Evolutionary conservation across 1,284 basidiomycete species (phyloP).

Genomic region (Trichosporon ovoides): DNA sequence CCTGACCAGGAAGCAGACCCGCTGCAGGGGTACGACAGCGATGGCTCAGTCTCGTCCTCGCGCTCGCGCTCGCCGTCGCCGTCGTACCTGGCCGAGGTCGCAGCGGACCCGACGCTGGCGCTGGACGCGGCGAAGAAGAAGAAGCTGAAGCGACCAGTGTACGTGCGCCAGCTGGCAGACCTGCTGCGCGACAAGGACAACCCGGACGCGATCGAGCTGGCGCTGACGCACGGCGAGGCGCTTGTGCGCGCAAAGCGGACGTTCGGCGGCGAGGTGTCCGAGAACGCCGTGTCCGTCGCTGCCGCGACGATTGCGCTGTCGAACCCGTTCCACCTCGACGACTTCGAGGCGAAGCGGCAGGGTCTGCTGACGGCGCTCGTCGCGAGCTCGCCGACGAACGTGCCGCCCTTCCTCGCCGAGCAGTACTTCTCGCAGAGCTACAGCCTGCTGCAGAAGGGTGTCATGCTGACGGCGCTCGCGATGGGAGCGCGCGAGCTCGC

Average conservation of each 20-base stretch:
- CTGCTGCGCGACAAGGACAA: slow-evolving; percentile 66
- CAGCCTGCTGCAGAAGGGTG: slow-evolving; percentile 73
- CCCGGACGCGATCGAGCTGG: slow-evolving; percentile 71
- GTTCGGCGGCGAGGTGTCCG: slow-evolving; percentile 69
- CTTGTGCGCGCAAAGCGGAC: slow-evolving; percentile 71
- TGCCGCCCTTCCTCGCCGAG: slow-evolving; percentile 80
- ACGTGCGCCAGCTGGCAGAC: slow-evolving; percentile 70
- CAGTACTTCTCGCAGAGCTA: slow-evolving; percentile 91
- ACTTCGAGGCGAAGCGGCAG: slow-evolving; percentile 73
- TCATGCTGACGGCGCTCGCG: slow-evolving; percentile 78
- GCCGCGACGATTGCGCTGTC: slow-evolving; percentile 69
- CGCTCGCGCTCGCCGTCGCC: slow-evolving; percentile 72
- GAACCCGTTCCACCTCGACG: slow-evolving; percentile 74
- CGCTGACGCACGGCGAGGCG: slow-evolving; percentile 67
- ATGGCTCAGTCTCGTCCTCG: slow-evolving; percentile 59
- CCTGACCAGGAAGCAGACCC: slow-evolving; percentile 65
- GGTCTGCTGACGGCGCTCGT: slow-evolving; percentile 72
- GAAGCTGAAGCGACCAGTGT: slow-evolving; percentile 69
- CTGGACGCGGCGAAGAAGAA: slow-evolving; percentile 50
- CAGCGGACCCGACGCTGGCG: slow-evolving; percentile 69
- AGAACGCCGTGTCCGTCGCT: slow-evolving; percentile 78
- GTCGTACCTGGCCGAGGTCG: slow-evolving; percentile 72
- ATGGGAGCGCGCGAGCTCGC: slow-evolving; percentile 80
- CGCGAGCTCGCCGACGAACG: slow-evolving; percentile 66
- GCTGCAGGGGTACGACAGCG: slow-evolving; percentile 64